A percentile compares a stretch with the other conserved stretches of the same genome.
These are phyloP conservation scores for Neoarthrinium moseri DNA, from an alignment of 2,329 filamentous ascomycete genomes.

Conservation along the genomic window DNA sequence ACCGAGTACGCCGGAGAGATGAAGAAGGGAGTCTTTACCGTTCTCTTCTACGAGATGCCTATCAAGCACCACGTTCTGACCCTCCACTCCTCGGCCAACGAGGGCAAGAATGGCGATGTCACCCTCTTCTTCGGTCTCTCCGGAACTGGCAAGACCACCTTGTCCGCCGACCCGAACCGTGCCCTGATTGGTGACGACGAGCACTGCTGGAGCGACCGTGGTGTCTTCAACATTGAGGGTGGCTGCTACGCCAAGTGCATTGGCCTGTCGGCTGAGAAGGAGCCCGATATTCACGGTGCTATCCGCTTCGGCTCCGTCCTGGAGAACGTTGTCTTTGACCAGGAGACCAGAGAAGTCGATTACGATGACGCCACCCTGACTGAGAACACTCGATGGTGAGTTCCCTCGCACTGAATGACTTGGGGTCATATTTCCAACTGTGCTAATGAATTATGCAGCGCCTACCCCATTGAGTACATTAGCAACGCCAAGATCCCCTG, in stretches of 20 bases:
- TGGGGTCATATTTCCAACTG: background rate
- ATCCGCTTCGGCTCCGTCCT: conserved; percentile 97
- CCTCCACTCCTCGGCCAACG: conserved; percentile 96
- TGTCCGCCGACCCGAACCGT: conserved; percentile 96
- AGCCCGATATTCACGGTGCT: conserved; percentile 95
- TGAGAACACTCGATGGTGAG: conserved; percentile 87
- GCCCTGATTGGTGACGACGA: conserved; percentile 97
- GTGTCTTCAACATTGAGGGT: conserved; percentile 99
- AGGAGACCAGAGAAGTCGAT: conserved; percentile 83
- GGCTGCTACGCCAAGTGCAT: conserved; percentile 99
- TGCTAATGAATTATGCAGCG: conserved; percentile 39
- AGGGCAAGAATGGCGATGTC: conserved; percentile 91
- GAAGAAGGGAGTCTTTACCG: conserved; percentile 99
- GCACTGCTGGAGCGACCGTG: conserved; percentile 97
- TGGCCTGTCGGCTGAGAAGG: conserved; percentile 95
- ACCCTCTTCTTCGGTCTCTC: conserved; percentile 99
- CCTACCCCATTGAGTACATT: conserved; percentile 99
- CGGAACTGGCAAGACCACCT: conserved; percentile 96
- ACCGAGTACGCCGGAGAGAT: conserved; percentile 98
- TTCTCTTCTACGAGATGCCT: conserved; percentile 99
- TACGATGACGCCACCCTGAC: conserved; percentile 94
- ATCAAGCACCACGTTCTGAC: conserved; percentile 99
- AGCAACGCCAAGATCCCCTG: conserved; percentile 98
- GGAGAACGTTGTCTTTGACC: conserved; percentile 98
- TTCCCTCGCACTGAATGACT: background rate